Percentiles rank a stretch among this genome's conserved stretches.
phyloP scores from a whole-genome alignment of 1,139 yeast species.

The Zygoascus sp. region DNA sequence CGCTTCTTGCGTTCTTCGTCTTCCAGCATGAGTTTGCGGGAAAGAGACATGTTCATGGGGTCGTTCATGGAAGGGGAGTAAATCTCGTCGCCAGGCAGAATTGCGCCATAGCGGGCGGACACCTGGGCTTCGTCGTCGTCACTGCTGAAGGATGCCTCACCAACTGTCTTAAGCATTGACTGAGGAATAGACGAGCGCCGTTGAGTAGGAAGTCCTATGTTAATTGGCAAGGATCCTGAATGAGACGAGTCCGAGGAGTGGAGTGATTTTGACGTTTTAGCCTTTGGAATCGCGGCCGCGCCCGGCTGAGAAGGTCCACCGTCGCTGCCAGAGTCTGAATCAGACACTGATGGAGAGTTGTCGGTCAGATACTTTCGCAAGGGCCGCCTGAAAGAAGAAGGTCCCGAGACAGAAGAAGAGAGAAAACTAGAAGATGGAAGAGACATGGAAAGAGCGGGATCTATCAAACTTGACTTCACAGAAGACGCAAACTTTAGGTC shows the following conservation, averaged over 20 bases:
- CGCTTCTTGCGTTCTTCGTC: not conserved
- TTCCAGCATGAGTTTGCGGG: not conserved
- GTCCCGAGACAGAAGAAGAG: slow-evolving; percentile 15
- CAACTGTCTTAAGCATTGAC: slow-evolving; percentile 4
- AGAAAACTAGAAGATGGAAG: slow-evolving; percentile 10
- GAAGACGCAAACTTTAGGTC: slow-evolving; percentile 5
- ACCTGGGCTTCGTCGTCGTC: slow-evolving; percentile 2
- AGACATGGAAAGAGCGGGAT: slow-evolving; percentile 20
- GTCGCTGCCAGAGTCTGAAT: not conserved
- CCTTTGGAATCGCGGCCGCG: not conserved
- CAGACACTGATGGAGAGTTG: not conserved
- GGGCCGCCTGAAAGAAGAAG: not conserved
- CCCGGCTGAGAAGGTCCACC: not conserved
- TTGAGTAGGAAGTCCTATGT: slow-evolving; percentile 14
- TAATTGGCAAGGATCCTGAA: slow-evolving; percentile 26
- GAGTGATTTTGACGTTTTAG: not conserved
- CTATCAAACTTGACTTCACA: slow-evolving; percentile 12
- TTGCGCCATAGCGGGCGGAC: not conserved
- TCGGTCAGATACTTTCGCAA: not conserved
- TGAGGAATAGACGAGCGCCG: not conserved
- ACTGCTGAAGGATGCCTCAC: not conserved
- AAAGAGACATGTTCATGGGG: not conserved
- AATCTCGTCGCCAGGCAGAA: not conserved
- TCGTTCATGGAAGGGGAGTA: not conserved
- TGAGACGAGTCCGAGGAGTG: slow-evolving; percentile 14